These are phyloP conservation scores for Sclerospora graminicola DNA, from an alignment of 352 stramenopile species.

Conservation along the genomic window DNA sequence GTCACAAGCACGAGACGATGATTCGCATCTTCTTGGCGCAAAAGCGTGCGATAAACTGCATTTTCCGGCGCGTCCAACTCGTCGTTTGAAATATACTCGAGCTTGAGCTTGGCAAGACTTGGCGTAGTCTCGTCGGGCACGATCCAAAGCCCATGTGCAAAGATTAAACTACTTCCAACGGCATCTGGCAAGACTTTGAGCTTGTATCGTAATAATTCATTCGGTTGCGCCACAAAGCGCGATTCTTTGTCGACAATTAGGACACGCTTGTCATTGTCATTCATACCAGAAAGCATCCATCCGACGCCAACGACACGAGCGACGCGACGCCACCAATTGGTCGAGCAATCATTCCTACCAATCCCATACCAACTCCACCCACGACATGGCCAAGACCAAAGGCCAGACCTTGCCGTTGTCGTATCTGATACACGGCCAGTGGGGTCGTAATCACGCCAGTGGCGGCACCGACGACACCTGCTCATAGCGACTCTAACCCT, in stretches of 20 bases:
- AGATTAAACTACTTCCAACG: constrained; percentile 35
- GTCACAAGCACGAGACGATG: constrained; percentile 27
- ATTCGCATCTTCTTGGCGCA: constrained; percentile 22
- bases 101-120: constrained; percentile 5
- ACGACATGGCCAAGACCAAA: constrained; percentile 55
- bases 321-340: constrained; percentile 72
- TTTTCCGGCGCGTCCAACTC: constrained; percentile 15
- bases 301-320: constrained; percentile 64
- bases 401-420: constrained; percentile 44
- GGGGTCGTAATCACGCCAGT: constrained; percentile 69
- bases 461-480: constrained; percentile 64
- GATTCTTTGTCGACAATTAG: no score
- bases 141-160: constrained; percentile 58
- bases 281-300: constrained; percentile 66
- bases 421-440: constrained; percentile 63
- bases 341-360: constrained; percentile 69
- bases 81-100: constrained; percentile 22
- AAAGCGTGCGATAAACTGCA: constrained; percentile 19
- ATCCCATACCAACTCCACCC: constrained; percentile 59
- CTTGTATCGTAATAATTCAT: constrained; percentile 70
- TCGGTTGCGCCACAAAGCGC: constrained; percentile 40
- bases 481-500: constrained; percentile 59
- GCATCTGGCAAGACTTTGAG: constrained; percentile 57
- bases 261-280: no score
- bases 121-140: constrained; percentile 19